Evolutionary conservation across 768 basidiomycete genomes (phyloP).

Genomic region (Rhizopogon sp.): DNA sequence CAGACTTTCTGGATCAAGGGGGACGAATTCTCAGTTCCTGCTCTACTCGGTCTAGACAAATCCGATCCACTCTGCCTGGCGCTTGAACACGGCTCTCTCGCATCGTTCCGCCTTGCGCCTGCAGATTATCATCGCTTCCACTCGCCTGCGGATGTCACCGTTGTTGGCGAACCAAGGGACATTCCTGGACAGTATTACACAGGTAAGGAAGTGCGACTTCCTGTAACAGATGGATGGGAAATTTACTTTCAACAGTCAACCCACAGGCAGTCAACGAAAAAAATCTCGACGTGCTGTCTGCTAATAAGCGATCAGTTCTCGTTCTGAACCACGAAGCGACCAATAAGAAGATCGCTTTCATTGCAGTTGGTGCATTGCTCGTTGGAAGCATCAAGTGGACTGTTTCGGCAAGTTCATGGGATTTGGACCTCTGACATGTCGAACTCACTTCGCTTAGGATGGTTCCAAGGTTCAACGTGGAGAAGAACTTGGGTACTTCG

Average conservation of each 20-base stretch:
- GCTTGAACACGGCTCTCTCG: constrained; percentile 47
- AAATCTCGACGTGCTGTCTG: constrained; percentile 60
- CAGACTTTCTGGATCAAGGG: constrained; percentile 78
- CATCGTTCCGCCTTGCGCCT: constrained; percentile 74
- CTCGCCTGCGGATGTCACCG: constrained; percentile 54
- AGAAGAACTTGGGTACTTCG: constrained; percentile 61
- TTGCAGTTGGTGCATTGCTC: constrained; percentile 78
- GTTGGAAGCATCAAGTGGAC: constrained; percentile 76
- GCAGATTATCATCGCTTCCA: constrained; percentile 83
- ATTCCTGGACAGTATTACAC: constrained; percentile 60
- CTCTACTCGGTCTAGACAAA: constrained; percentile 45
- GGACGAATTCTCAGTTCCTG: constrained; percentile 58
- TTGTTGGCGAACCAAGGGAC: constrained; percentile 35
- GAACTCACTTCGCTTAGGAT: constrained; percentile 22
- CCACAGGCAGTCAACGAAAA: constrained; percentile 72
- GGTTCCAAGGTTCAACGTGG: constrained; percentile 53
- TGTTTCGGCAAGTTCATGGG: constrained; percentile 15
- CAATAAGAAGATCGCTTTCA: constrained; percentile 52
- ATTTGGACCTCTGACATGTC: neutral
- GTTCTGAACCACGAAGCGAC: constrained; percentile 44
- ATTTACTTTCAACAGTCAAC: constrained; percentile 42
- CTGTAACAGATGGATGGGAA: neutral
- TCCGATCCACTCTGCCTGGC: constrained; percentile 34
- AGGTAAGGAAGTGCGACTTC: constrained; percentile 27
- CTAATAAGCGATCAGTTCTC: constrained; percentile 54